A percentile compares a stretch with the other conserved stretches of the same genome.
These are phyloP conservation scores for Talaromyces sp. DNA, from an alignment of 2,329 filamentous ascomycete genomes.

Conservation along the genomic window DNA sequence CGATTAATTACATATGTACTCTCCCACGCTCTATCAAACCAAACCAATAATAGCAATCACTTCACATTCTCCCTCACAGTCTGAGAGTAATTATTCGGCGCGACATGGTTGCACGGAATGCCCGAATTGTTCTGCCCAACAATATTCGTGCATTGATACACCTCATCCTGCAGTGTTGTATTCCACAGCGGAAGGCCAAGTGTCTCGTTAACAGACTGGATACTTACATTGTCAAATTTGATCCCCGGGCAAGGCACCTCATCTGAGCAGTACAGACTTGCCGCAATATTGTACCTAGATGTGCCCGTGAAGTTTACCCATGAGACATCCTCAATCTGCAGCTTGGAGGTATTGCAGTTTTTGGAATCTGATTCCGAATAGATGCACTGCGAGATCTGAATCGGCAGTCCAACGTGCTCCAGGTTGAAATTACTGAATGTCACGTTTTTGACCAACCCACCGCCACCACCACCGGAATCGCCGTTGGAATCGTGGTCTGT, in stretches of 20 bases:
- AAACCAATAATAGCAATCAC: background rate
- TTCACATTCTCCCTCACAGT: conserved; percentile 5
- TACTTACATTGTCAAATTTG: conserved; percentile 44
- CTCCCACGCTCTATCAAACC: background rate
- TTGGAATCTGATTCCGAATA: conserved; percentile 12
- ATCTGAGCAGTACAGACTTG: conserved; percentile 43
- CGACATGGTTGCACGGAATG: conserved; percentile 23
- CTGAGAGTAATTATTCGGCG: conserved; percentile 19
- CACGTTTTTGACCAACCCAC: conserved; percentile 19
- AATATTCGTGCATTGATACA: conserved; percentile 42
- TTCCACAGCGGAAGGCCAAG: conserved; percentile 25
- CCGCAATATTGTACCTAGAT: conserved; percentile 46
- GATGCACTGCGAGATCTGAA: conserved; percentile 24
- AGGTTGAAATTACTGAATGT: conserved; percentile 20
- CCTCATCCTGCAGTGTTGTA: conserved; percentile 28
- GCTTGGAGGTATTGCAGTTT: conserved; percentile 15
- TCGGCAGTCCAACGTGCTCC: conserved; percentile 19
- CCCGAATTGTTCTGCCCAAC: conserved; percentile 16
- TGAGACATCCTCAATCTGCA: conserved; percentile 44
- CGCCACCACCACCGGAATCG: conserved; percentile 19
- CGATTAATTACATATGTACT: background rate
- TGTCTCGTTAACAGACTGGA: conserved; percentile 37
- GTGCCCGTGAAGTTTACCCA: conserved; percentile 51
- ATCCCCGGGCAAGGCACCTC: conserved; percentile 44
- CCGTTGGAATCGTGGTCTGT: conserved; percentile 18